Evolutionary conservation across 2,329 filamentous ascomycete species (phyloP).

Genomic region (Penicillium sclerotiorum): DNA sequence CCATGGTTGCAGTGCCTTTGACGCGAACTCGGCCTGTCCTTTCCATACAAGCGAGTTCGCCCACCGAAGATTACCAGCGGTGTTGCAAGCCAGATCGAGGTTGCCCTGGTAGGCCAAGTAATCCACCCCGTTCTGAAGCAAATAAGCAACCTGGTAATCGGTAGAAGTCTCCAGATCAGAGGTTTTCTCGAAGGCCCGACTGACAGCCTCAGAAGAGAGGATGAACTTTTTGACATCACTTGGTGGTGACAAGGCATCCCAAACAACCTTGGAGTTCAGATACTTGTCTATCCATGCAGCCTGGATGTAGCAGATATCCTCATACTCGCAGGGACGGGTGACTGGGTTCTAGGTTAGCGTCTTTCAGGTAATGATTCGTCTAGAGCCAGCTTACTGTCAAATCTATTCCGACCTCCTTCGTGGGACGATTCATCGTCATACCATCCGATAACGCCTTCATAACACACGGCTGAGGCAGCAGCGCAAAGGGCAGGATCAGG

Average conservation of each 20-base stretch:
- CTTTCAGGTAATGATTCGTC: background rate
- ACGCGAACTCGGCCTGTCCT: constrained; percentile 25
- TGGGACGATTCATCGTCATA: constrained; percentile 24
- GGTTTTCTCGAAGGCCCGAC: constrained; percentile 13
- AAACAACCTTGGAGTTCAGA: constrained; percentile 20
- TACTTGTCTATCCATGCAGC: constrained; percentile 20
- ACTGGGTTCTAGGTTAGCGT: constrained; percentile 13
- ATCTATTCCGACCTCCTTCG: constrained; percentile 25
- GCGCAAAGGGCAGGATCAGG: constrained; percentile 24
- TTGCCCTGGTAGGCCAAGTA: constrained; percentile 30
- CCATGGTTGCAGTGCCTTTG: constrained; percentile 22
- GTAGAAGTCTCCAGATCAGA: constrained; percentile 11
- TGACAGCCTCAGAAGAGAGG: constrained; percentile 9
- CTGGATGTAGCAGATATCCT: constrained; percentile 24
- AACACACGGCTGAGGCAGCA: constrained; percentile 20
- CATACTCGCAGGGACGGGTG: constrained; percentile 22
- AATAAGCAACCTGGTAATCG: constrained; percentile 15
- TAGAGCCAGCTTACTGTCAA: constrained; percentile 24
- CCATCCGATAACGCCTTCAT: constrained; percentile 11
- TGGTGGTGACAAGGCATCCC: constrained; percentile 20
- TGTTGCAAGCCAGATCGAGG: constrained; percentile 31
- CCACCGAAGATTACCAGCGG: constrained; percentile 28
- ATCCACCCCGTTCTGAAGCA: constrained; percentile 20
- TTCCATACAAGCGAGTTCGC: constrained; percentile 27
- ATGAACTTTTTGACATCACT: constrained; percentile 16